Conservation (phyloP, 2,329 filamentous ascomycete species). For the Ceratocystis diversiconidia region DNA sequence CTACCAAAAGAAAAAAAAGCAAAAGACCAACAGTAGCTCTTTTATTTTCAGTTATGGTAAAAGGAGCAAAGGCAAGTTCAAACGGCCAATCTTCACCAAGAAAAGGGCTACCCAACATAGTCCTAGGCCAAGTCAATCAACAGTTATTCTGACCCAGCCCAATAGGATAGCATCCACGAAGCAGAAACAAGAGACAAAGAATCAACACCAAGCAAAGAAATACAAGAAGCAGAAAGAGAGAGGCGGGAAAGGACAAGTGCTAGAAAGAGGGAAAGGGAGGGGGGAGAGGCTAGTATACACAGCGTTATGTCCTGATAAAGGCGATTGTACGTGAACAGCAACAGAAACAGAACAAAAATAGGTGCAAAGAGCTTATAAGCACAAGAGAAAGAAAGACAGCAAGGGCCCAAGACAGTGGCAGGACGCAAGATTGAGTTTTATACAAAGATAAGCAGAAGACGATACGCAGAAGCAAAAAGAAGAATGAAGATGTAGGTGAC, state of each 20-base stretch:
- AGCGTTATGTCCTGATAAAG: slow-evolving; percentile 7
- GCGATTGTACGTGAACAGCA: slow-evolving; percentile 1
- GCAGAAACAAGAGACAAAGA: not conserved
- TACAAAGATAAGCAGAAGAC: slow-evolving; percentile 1
- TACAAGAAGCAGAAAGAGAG: not conserved
- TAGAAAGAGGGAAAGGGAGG: not conserved
- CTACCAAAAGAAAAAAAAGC: too few relatives aligned
- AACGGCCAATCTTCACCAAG: too few relatives aligned
- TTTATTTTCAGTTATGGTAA: too few relatives aligned
- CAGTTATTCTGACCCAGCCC: not conserved
- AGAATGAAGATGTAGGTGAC: not conserved
- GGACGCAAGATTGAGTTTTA: not conserved
- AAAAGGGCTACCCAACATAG: too few relatives aligned
- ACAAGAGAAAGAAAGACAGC: not conserved
- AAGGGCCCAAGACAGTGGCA: not conserved
- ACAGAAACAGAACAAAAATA: slow-evolving; percentile 1
- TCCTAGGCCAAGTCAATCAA: too few relatives aligned
- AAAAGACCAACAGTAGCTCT: too few relatives aligned
- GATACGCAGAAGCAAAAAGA: not conserved
- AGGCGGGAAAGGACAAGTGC: not conserved
- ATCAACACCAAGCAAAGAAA: not conserved
- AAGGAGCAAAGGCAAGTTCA: too few relatives aligned
- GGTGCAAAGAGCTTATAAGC: slow-evolving; percentile 3
- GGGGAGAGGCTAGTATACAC: slow-evolving; percentile 12
- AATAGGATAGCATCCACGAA: not conserved